These are phyloP conservation scores for Globisporangium recalcitrans DNA, from an alignment of 352 stramenopile species.

Conservation along the genomic window DNA sequence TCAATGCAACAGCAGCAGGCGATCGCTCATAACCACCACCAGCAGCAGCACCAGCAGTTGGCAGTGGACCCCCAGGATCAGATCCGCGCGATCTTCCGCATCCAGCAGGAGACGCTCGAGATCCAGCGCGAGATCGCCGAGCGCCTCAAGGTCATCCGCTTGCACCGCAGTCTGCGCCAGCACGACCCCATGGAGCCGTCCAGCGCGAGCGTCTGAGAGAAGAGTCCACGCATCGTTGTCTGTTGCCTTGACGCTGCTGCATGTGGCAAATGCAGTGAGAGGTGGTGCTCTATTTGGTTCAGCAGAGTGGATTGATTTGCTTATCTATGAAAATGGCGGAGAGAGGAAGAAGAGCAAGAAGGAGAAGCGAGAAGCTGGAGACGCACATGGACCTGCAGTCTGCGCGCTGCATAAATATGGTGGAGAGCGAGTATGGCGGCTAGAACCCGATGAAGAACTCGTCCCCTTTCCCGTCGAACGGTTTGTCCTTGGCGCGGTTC, in stretches of 20 bases:
- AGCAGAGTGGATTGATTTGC: not conserved
- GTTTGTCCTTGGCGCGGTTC: conserved; percentile 58
- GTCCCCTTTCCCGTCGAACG: conserved; percentile 63
- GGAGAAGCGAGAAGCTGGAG: not conserved
- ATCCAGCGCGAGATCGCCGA: conserved; percentile 51
- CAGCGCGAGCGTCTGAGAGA: conserved; percentile 55
- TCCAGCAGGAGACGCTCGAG: conserved; percentile 49
- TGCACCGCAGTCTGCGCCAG: conserved; percentile 26
- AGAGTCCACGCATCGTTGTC: no score
- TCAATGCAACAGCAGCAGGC: not conserved
- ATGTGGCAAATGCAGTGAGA: not conserved
- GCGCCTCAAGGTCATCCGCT: conserved; percentile 35
- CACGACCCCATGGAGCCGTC: conserved; percentile 50
- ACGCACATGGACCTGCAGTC: not conserved
- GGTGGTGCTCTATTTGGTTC: not conserved
- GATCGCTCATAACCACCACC: not conserved
- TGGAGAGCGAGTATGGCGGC: not conserved
- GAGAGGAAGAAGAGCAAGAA: not conserved
- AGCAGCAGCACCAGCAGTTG: conserved; percentile 14
- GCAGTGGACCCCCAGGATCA: conserved; percentile 30
- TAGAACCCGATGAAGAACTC: conserved; percentile 76
- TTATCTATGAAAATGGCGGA: conserved; percentile 3
- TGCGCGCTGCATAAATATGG: conserved; percentile 4
- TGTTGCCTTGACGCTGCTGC: not conserved
- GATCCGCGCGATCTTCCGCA: conserved; percentile 43